Conservation (phyloP, 306 rosid species). For the Lathyrus oleraceus region DNA sequence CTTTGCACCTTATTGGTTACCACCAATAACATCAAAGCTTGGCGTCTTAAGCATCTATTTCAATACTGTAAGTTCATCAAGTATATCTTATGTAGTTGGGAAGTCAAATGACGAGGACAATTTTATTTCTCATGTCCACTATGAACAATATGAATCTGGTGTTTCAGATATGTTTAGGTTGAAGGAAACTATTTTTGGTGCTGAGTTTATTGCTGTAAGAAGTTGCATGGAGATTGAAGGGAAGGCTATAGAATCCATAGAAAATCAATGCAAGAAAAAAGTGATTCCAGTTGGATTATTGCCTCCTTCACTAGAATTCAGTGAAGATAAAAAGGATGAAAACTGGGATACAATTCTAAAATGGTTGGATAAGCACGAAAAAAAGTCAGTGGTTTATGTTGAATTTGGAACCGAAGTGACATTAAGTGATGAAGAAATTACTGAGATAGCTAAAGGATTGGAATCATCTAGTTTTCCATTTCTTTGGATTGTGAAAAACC, state of each 20-base stretch:
- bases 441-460: constrained; percentile 18
- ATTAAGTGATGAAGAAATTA: constrained; percentile 31
- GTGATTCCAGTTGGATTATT: constrained; percentile 45
- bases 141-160: not conserved
- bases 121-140: not conserved
- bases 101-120: not conserved
- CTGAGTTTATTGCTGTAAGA: constrained; percentile 27
- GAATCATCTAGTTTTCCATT: not conserved
- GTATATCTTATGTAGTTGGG: no score
- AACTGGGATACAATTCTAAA: constrained; percentile 20
- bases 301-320: constrained; percentile 10
- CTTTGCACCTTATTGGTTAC: no score
- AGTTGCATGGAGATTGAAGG: constrained; percentile 39
- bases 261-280: not conserved
- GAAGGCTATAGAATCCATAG: constrained; percentile 22
- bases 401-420: constrained; percentile 38
- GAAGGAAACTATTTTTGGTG: not conserved
- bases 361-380: constrained; percentile 39
- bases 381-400: constrained; percentile 8
- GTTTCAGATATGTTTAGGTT: not conserved
- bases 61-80: no score
- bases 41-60: no score
- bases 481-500: no score
- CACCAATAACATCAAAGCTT: no score
- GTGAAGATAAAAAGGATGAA: constrained; percentile 9